phyloP scores from a whole-genome alignment of 2,329 filamentous ascomycete species.

The Aureobasidium mangrovei region DNA sequence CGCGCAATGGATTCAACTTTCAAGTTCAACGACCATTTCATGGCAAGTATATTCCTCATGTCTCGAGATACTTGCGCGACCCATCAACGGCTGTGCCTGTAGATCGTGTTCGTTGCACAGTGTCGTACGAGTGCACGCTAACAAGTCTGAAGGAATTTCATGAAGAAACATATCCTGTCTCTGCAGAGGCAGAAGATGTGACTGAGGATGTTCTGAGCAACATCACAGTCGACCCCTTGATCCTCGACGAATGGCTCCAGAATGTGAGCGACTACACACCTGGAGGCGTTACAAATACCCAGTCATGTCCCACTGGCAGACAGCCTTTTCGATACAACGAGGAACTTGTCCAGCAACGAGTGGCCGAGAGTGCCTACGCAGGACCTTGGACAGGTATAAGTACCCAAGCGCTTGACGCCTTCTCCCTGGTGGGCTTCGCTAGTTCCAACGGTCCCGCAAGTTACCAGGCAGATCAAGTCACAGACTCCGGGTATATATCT shows the following conservation, averaged over 20 bases:
- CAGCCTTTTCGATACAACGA: background rate
- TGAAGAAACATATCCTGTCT: background rate
- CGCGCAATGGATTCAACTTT: slow-evolving; percentile 9
- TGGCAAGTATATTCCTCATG: slow-evolving; percentile 1
- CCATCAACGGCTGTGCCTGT: slow-evolving; percentile 10
- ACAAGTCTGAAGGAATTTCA: background rate
- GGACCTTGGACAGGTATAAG: slow-evolving; percentile 3
- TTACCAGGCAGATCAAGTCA: background rate
- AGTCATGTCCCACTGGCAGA: background rate
- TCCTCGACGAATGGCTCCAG: background rate
- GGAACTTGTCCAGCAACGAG: slow-evolving; percentile 7
- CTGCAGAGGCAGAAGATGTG: background rate
- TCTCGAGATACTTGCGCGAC: slow-evolving; percentile 4
- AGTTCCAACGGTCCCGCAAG: background rate
- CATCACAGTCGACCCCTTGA: background rate
- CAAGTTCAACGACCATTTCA: background rate
- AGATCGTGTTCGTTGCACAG: background rate
- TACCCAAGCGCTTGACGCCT: background rate
- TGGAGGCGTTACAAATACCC: background rate
- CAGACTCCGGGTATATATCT: slow-evolving; percentile 8
- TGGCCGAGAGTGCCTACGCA: slow-evolving; percentile 3
- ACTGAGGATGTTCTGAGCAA: slow-evolving; percentile 1
- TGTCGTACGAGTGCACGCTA: background rate
- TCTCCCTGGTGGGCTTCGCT: background rate
- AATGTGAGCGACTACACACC: background rate